phyloP scores from a whole-genome alignment of 768 basidiomycete genomes.

The Russula sp. region DNA sequence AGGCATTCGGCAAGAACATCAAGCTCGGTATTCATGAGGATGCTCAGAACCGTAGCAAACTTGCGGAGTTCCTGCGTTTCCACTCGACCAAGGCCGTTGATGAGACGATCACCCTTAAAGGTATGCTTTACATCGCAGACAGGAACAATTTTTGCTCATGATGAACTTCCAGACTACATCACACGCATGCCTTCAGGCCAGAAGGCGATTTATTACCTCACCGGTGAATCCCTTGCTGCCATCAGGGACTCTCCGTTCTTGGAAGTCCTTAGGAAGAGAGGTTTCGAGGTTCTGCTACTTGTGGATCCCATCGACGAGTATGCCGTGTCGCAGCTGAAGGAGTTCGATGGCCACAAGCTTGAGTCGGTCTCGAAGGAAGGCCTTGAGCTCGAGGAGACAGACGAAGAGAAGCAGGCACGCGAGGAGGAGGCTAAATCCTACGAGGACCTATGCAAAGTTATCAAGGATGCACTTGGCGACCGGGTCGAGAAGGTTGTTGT shows the following conservation, averaged over 20 bases:
- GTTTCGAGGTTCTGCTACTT: conserved; percentile 95
- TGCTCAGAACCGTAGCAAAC: conserved; percentile 97
- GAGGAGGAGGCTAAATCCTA: conserved; percentile 83
- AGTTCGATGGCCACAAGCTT: conserved; percentile 97
- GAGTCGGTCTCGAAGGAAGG: conserved; percentile 98
- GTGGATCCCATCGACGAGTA: conserved; percentile 99
- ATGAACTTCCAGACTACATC: conserved; percentile 71
- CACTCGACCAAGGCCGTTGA: conserved; percentile 91
- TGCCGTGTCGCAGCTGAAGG: conserved; percentile 97
- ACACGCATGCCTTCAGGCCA: conserved; percentile 99
- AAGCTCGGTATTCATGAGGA: conserved; percentile 99
- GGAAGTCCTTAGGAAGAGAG: conserved; percentile 98
- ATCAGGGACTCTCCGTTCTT: conserved; percentile 96
- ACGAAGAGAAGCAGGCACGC: conserved; percentile 89
- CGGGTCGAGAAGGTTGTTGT: conserved; percentile 99
- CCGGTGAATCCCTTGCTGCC: conserved; percentile 91
- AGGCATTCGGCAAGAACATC: conserved; percentile 98
- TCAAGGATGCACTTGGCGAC: conserved; percentile 98
- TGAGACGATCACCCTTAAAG: conserved; percentile 91
- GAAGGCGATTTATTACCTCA: conserved; percentile 99
- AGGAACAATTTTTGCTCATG: not conserved
- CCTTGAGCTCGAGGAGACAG: conserved; percentile 97
- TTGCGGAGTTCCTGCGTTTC: conserved; percentile 99
- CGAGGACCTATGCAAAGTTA: conserved; percentile 83
- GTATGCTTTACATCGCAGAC: conserved; percentile 36